These are phyloP conservation scores for Solanum bulbocastanum DNA, from an alignment of 257 asterid species.

Conservation along the genomic window DNA sequence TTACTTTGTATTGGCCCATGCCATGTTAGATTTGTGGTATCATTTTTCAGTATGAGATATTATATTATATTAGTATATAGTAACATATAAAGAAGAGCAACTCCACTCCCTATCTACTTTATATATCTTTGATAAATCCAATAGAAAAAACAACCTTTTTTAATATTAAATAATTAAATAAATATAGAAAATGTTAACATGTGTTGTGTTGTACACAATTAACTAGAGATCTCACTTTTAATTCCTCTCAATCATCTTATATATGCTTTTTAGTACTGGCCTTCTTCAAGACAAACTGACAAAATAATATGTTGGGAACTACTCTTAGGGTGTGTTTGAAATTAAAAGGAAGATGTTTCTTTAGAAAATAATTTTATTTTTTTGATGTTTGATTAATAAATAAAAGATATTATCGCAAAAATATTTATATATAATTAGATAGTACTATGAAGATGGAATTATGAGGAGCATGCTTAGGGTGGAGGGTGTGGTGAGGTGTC, in stretches of 20 bases:
- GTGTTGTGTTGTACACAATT: slow-evolving; percentile 11
- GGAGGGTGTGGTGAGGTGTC: neutral
- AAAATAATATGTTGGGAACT: neutral
- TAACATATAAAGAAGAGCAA: slow-evolving; percentile 41
- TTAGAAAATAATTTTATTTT: too few relatives aligned
- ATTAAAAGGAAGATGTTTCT: too few relatives aligned
- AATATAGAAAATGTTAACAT: neutral
- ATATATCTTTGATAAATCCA: neutral
- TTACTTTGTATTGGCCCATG: slow-evolving; percentile 14
- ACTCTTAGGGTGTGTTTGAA: neutral
- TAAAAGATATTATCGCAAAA: neutral
- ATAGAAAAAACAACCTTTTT: neutral
- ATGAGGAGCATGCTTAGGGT: too few relatives aligned
- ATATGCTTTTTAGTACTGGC: neutral
- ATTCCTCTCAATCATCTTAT: slow-evolving; percentile 28
- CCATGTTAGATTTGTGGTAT: slow-evolving; percentile 20
- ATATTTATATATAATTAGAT: too few relatives aligned
- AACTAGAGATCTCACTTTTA: slow-evolving; percentile 38
- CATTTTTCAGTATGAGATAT: slow-evolving; percentile 23
- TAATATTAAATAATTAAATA: neutral
- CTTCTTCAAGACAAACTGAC: neutral
- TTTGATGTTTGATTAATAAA: too few relatives aligned
- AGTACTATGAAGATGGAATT: too few relatives aligned
- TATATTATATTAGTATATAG: neutral
- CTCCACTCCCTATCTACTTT: slow-evolving; percentile 5